These are phyloP conservation scores for Cladophialophora immunda DNA, from an alignment of 2,329 filamentous ascomycete genomes.

Conservation along the genomic window DNA sequence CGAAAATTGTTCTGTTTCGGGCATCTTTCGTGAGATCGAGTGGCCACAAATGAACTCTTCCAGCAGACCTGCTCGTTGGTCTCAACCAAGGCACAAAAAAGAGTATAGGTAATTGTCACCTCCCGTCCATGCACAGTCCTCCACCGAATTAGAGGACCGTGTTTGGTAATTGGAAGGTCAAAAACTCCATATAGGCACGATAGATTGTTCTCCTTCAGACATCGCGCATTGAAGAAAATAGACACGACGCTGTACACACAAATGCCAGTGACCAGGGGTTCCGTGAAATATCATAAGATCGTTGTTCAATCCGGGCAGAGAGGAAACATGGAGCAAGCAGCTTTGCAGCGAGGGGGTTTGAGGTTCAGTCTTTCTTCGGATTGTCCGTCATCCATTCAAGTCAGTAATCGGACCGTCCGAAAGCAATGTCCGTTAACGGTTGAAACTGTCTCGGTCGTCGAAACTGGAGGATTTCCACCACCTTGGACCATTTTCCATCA, in stretches of 20 bases:
- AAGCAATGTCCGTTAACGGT: background rate
- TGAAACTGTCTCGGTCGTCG: background rate
- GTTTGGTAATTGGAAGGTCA: conserved; percentile 60
- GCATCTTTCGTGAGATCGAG: background rate
- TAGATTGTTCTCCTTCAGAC: conserved; percentile 72
- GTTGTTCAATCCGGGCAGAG: background rate
- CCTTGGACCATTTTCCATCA: background rate
- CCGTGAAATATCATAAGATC: conserved; percentile 3
- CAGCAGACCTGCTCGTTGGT: background rate
- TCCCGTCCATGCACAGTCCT: conserved; percentile 58
- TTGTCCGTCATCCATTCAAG: background rate
- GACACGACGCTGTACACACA: conserved; percentile 75
- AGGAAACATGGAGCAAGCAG: conserved; percentile 2
- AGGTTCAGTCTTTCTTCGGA: conserved; percentile 4
- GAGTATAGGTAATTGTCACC: conserved; percentile 49
- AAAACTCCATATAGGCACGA: conserved; percentile 68
- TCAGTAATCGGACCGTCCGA: background rate
- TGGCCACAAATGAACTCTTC: background rate
- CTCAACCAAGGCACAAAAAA: background rate
- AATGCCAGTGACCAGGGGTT: conserved; percentile 59
- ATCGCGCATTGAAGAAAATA: conserved; percentile 62
- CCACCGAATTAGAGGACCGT: conserved; percentile 50
- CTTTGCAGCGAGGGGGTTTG: background rate
- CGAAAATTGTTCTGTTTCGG: background rate
- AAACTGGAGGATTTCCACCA: background rate